These are phyloP conservation scores for Penicillium sp. DNA, from an alignment of 2,329 filamentous ascomycete species.

Conservation along the genomic window DNA sequence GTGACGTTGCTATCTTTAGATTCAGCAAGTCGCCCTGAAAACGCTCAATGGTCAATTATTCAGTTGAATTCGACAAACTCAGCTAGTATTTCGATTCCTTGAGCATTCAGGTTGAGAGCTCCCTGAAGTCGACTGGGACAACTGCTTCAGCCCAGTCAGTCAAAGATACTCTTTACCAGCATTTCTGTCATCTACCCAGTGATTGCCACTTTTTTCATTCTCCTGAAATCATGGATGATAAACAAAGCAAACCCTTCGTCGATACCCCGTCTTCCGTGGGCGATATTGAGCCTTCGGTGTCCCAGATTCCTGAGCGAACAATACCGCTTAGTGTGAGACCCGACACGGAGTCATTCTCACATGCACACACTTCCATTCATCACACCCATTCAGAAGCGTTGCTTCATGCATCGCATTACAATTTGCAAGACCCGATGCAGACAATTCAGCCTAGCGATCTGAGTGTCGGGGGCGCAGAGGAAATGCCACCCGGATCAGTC, in stretches of 20 bases:
- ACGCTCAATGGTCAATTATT: not conserved
- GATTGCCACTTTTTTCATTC: not conserved
- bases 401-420: constrained; percentile 31
- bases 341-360: constrained; percentile 34
- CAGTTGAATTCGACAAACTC: not conserved
- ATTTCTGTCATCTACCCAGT: not conserved
- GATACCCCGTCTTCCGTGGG: constrained; percentile 47
- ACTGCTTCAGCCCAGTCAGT: not conserved
- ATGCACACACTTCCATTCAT: constrained; percentile 26
- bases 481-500: constrained; percentile 36
- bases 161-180: not conserved
- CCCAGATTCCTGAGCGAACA: constrained; percentile 33
- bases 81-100: not conserved
- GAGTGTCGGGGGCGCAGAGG: constrained; percentile 31
- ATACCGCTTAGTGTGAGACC: constrained; percentile 42
- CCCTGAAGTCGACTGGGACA: not conserved
- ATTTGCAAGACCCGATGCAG: constrained; percentile 29
- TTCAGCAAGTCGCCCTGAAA: not conserved
- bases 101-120: not conserved
- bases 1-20: not conserved
- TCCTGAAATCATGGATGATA: constrained; percentile 7
- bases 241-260: constrained; percentile 3
- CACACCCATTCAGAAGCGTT: constrained; percentile 29
- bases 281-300: constrained; percentile 42
- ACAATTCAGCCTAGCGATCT: constrained; percentile 45